Percentiles rank a stretch among this genome's conserved stretches.
Conservation (phyloP, 2,329 filamentous ascomycete species). For the Sclerotinia borealis region DNA sequence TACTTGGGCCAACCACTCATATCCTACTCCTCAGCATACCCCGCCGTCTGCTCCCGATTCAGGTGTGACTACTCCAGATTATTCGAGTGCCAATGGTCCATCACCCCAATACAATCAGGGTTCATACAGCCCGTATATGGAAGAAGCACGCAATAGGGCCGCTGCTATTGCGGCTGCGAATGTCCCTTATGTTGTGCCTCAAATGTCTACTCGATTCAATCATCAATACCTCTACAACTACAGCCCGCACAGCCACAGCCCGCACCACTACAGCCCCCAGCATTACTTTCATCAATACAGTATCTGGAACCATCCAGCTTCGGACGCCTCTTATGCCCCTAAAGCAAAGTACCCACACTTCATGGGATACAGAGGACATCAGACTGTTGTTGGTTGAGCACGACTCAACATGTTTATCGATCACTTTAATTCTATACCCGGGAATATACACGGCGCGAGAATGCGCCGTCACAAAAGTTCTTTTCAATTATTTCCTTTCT, state of each 20-base stretch:
- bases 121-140: slow-evolving; percentile 43
- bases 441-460: slow-evolving; percentile 25
- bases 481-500: slow-evolving; percentile 15
- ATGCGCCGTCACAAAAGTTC: slow-evolving; percentile 30
- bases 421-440: slow-evolving; percentile 10
- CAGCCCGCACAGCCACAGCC: neutral
- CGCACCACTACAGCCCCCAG: neutral
- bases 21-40: slow-evolving; percentile 37
- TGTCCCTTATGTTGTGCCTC: slow-evolving; percentile 36
- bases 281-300: slow-evolving; percentile 25
- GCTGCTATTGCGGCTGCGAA: slow-evolving; percentile 31
- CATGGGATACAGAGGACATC: slow-evolving; percentile 42
- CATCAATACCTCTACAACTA: neutral
- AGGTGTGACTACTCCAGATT: slow-evolving; percentile 48
- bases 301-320: slow-evolving; percentile 41
- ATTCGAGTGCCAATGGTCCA: slow-evolving; percentile 40
- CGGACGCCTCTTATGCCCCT: slow-evolving; percentile 42
- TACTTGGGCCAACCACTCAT: slow-evolving; percentile 30
- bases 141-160: slow-evolving; percentile 12
- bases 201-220: slow-evolving; percentile 4
- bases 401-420: neutral
- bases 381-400: slow-evolving; percentile 36
- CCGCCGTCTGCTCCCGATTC: slow-evolving; percentile 49
- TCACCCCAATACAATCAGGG: slow-evolving; percentile 49
- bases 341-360: slow-evolving; percentile 42